These are phyloP conservation scores for Candida andamanensis DNA, from an alignment of 805 yeast genomes.

Conservation along the genomic window DNA sequence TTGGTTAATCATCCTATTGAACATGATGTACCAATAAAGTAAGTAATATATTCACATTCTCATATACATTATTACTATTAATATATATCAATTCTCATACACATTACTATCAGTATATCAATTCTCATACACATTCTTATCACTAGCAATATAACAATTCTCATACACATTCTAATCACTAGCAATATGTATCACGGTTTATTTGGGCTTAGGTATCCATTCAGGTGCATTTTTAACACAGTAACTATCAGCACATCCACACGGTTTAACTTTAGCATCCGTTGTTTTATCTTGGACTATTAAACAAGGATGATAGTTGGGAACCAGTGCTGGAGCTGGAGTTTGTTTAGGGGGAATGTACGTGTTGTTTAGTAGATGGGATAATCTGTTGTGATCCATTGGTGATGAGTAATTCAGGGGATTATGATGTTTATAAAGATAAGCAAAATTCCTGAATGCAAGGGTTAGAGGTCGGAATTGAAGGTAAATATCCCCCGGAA, in stretches of 20 bases:
- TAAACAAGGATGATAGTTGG: slow-evolving; percentile 52
- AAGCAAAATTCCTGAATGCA: too few species aligned
- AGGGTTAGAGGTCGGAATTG: too few species aligned
- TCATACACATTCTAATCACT: background rate
- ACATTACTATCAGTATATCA: too few species aligned
- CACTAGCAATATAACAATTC: background rate
- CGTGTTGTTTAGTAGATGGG: slow-evolving; percentile 34
- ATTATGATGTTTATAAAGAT: too few species aligned
- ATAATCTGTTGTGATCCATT: slow-evolving; percentile 42
- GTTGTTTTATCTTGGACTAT: slow-evolving; percentile 54
- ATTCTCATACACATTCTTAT: background rate
- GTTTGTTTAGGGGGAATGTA: slow-evolving; percentile 42
- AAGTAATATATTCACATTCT: too few species aligned
- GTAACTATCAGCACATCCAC: slow-evolving; percentile 38
- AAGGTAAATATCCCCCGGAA: too few species aligned
- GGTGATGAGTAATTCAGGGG: too few species aligned
- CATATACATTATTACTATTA: too few species aligned
- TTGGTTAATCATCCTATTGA: slow-evolving; percentile 17
- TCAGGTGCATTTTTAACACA: slow-evolving; percentile 36
- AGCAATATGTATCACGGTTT: too few species aligned
- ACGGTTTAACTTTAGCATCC: slow-evolving; percentile 37
- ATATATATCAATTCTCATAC: too few species aligned
- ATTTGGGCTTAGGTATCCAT: slow-evolving; percentile 33
- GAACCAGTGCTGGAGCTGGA: slow-evolving; percentile 24
- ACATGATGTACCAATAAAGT: too few species aligned